These are phyloP conservation scores for Pichia sp. DNA, from an alignment of 1,139 yeast genomes.

Conservation along the genomic window DNA sequence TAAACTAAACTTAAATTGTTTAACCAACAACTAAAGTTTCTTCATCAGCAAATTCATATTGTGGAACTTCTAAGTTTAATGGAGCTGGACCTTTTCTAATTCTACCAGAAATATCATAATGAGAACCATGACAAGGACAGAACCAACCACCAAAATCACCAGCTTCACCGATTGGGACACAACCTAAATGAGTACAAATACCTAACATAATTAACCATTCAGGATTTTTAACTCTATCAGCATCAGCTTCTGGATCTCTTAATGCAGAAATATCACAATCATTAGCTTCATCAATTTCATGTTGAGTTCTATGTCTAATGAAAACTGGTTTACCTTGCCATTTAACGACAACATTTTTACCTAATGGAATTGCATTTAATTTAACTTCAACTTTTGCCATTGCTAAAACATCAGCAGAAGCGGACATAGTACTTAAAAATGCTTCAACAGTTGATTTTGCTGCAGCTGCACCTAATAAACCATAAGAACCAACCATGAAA, in stretches of 20 bases:
- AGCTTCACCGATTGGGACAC: constrained; percentile 99
- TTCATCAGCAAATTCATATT: constrained; percentile 68
- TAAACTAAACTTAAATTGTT: constrained; percentile 11
- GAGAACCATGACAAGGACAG: constrained; percentile 99
- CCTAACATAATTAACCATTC: constrained; percentile 99
- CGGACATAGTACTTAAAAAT: constrained; percentile 89
- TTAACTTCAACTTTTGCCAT: constrained; percentile 99
- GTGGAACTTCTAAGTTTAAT: constrained; percentile 93
- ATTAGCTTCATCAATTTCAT: constrained; percentile 94
- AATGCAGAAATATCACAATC: constrained; percentile 62
- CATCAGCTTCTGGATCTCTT: constrained; percentile 93
- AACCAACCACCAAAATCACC: constrained; percentile 99
- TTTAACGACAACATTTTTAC: constrained; percentile 95
- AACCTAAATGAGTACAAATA: constrained; percentile 99
- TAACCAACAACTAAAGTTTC: constrained; percentile 81
- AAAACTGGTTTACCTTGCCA: constrained; percentile 99
- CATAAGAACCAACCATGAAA: constrained; percentile 97
- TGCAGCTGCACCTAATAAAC: constrained; percentile 90
- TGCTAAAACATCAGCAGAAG: constrained; percentile 98
- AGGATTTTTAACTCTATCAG: constrained; percentile 93
- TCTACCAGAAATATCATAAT: constrained; percentile 99
- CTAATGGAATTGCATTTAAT: constrained; percentile 90
- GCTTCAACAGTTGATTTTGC: constrained; percentile 98
- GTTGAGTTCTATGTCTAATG: constrained; percentile 96
- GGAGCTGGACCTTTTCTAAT: constrained; percentile 99